These are phyloP conservation scores for Penicillium capsulatum DNA, from an alignment of 2,329 filamentous ascomycete genomes.

Conservation along the genomic window DNA sequence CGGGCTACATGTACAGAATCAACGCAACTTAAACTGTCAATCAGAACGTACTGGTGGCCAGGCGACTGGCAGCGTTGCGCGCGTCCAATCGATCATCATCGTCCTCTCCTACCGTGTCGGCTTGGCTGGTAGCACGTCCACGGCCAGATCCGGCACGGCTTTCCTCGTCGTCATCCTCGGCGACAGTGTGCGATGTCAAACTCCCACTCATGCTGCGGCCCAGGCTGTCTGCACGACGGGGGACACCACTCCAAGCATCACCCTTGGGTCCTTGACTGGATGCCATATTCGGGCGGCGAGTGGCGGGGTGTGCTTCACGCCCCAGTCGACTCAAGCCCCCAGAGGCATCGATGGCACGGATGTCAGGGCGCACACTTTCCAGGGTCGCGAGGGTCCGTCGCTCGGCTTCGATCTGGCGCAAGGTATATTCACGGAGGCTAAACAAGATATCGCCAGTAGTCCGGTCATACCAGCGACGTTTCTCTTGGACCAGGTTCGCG, in stretches of 20 bases:
- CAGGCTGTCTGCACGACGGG: conserved; percentile 72
- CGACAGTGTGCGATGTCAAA: conserved; percentile 56
- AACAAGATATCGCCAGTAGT: conserved; percentile 78
- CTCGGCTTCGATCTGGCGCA: conserved; percentile 94
- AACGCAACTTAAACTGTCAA: conserved; percentile 12
- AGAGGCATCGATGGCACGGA: conserved; percentile 84
- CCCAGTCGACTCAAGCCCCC: conserved; percentile 87
- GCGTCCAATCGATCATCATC: conserved; percentile 91
- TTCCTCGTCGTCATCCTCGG: conserved; percentile 55
- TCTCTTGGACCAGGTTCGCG: conserved; percentile 79
- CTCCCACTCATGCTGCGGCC: conserved; percentile 72
- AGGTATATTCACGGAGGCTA: conserved; percentile 84
- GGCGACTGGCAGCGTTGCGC: conserved; percentile 84
- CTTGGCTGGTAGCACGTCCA: conserved; percentile 46
- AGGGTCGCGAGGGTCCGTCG: conserved; percentile 84
- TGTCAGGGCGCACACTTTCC: conserved; percentile 89
- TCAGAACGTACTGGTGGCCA: conserved; percentile 92
- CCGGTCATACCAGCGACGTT: conserved; percentile 82
- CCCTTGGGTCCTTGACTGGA: conserved; percentile 93
- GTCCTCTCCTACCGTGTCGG: conserved; percentile 48
- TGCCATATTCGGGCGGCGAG: conserved; percentile 69
- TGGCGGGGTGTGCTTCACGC: conserved; percentile 75
- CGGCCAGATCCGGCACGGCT: conserved; percentile 45
- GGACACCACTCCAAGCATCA: conserved; percentile 96
- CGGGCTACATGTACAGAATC: conserved; percentile 34